Evolutionary conservation across 1,139 yeast species (phyloP), one percentile per base, ranked within the genome.

Genomic region (Protomyces inouyei): DNA sequence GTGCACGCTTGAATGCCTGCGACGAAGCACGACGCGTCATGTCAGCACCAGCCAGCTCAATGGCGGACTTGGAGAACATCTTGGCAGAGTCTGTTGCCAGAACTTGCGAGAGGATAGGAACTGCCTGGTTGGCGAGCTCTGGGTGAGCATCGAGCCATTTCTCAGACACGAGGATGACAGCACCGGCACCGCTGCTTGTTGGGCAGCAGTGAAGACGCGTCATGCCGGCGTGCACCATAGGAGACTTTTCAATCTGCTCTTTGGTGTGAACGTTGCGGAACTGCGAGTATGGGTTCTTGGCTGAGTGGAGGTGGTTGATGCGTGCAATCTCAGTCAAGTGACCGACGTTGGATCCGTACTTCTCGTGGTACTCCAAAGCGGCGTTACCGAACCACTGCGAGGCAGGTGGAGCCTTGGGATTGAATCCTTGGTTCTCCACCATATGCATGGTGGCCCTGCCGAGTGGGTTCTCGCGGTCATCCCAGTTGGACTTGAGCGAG

Each of bases 101-200:
- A 21, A 70, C 65, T 63, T 71, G 73, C 5, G 70, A 73, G 9
- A 73, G 71, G 61, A 73, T 72, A 61, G 72, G 74, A 40, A 73
- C 67, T 1, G 71, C 73, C 67, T 72, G 72, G 57, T 67, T 59
- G 56, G 68, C 65, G 53, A 72, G 66, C 14, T 71, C 68, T 14
- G 73, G 73, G 65, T 72, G 73, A 18, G 65, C 88, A 72, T 83
- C 82, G 71, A 88, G 80, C 78, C 86, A 87, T 69, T 79, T 79
- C 75, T 84, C 93, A 65, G 91, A 85, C 65, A 88, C 90, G 70
- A 89, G 78, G 57, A 89, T 79, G 53, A 87, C 82, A 51, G 95
- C 95, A 67, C 95, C 95, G 75, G 87, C 95, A 76, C 96, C 96
- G 74, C 89, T 96, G 72, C 73, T 71, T 4, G 75, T 73, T 14